Conservation (phyloP, 202 grass and related monocot genomes). For the Panicum virgatum region DNA sequence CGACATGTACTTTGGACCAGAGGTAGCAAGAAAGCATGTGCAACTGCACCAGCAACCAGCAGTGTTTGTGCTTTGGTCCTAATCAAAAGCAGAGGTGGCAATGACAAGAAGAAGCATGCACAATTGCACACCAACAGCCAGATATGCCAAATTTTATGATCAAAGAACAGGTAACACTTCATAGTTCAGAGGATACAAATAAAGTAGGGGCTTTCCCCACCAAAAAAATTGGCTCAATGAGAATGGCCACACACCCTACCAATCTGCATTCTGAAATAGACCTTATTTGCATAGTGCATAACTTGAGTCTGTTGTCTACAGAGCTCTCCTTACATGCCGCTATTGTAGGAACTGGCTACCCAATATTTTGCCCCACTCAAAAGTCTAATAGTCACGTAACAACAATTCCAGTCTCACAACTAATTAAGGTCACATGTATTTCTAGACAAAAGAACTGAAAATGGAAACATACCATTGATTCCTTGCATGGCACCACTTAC, state of each 20-base stretch:
- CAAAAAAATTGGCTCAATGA: conserved; percentile 2
- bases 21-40: neutral
- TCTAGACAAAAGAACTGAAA: conserved; percentile 37
- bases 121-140: neutral
- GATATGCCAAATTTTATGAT: neutral
- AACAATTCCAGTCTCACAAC: neutral
- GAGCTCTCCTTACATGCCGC: neutral
- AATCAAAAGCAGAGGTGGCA: conserved; percentile 13
- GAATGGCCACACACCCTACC: neutral
- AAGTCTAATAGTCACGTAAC: conserved; percentile 22
- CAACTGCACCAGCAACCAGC: conserved; percentile 6
- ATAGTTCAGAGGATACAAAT: conserved; percentile 4
- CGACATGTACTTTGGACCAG: neutral
- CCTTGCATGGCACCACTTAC: conserved; percentile 97
- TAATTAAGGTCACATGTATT: conserved; percentile 7
- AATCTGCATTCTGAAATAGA: neutral
- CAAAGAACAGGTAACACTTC: neutral
- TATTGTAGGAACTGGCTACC: neutral
- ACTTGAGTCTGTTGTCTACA: neutral
- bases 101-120: conserved; percentile 12
- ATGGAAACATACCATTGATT: conserved; percentile 79
- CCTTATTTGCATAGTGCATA: neutral
- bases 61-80: conserved; percentile 11
- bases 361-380: neutral
- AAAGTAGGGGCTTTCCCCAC: neutral